A percentile compares a stretch with the other conserved stretches of the same genome.
Conservation (phyloP, 306 rosid species). For the Delonix regia region DNA sequence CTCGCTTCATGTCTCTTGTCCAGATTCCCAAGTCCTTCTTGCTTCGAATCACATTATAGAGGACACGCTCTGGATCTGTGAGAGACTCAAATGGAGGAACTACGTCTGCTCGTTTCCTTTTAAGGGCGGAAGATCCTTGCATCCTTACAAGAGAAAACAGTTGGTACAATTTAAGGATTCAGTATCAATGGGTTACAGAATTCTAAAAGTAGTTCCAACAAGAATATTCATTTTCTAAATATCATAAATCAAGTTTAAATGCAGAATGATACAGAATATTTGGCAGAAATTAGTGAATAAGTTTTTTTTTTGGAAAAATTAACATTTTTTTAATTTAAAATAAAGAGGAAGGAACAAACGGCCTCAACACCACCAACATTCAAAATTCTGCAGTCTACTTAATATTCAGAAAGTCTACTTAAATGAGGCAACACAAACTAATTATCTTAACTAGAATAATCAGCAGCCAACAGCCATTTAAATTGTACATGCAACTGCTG, state of each 20-base stretch:
- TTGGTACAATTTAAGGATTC: background rate
- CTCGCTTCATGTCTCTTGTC: constrained; percentile 58
- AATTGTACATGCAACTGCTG: too few relatives aligned
- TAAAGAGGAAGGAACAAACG: too few relatives aligned
- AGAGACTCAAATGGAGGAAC: constrained; percentile 37
- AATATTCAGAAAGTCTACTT: background rate
- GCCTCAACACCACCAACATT: too few relatives aligned
- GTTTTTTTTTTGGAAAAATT: background rate
- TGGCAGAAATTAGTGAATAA: background rate
- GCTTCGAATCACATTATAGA: constrained; percentile 57
- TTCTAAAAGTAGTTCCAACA: background rate
- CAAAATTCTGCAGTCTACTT: too few relatives aligned
- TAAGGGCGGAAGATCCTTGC: constrained; percentile 52
- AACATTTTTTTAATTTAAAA: background rate
- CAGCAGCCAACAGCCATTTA: too few relatives aligned
- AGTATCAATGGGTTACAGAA: constrained; percentile 1
- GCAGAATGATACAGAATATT: background rate
- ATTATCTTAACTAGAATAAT: too few relatives aligned
- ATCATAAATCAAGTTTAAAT: background rate
- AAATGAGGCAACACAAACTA: background rate
- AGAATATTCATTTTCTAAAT: constrained; percentile 6
- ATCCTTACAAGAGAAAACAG: constrained; percentile 28
- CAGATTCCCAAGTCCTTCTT: constrained; percentile 67
- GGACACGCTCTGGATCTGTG: constrained; percentile 49
- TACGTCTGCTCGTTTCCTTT: constrained; percentile 59